These are phyloP conservation scores for Corinectria fuckeliana DNA, from an alignment of 2,329 filamentous ascomycete species.

Conservation along the genomic window DNA sequence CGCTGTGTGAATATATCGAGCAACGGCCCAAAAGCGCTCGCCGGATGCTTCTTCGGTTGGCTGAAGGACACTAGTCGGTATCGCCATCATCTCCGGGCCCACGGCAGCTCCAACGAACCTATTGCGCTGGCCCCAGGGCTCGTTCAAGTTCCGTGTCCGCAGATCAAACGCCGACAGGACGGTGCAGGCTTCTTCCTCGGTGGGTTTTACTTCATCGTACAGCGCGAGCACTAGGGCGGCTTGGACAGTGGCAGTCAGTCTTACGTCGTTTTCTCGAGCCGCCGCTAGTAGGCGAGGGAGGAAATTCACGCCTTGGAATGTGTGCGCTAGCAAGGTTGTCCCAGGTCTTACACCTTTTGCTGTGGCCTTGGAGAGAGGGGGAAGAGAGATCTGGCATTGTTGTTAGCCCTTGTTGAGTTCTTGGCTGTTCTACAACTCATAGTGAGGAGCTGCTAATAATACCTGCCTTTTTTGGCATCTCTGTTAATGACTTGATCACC, in stretches of 20 bases:
- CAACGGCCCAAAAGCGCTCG: conserved; percentile 7
- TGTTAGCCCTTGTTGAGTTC: not conserved
- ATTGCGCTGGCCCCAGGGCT: conserved; percentile 12
- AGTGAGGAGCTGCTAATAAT: not conserved
- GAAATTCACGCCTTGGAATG: not conserved
- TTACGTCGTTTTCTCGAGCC: conserved; percentile 2
- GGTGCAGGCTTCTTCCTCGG: not conserved
- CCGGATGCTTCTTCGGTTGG: not conserved
- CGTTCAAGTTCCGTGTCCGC: conserved; percentile 4
- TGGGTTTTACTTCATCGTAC: not conserved
- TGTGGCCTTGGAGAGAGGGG: conserved; percentile 1
- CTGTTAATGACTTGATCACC: not conserved
- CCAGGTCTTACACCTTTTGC: not conserved
- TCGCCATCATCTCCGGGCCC: conserved; percentile 12
- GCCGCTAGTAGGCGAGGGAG: not conserved
- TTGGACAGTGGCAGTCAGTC: conserved; percentile 2
- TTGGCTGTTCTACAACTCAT: not conserved
- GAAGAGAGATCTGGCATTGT: not conserved
- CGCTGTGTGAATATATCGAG: conserved; percentile 3
- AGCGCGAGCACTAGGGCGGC: conserved; percentile 1
- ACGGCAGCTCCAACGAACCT: conserved; percentile 6
- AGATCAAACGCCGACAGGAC: conserved; percentile 9
- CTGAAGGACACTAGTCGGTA: conserved; percentile 1
- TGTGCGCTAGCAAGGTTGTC: conserved; percentile 1
- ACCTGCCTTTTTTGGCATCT: conserved; percentile 11